phyloP scores from a whole-genome alignment of 441 rosid genomes.

The Pelargonium citronellum region DNA sequence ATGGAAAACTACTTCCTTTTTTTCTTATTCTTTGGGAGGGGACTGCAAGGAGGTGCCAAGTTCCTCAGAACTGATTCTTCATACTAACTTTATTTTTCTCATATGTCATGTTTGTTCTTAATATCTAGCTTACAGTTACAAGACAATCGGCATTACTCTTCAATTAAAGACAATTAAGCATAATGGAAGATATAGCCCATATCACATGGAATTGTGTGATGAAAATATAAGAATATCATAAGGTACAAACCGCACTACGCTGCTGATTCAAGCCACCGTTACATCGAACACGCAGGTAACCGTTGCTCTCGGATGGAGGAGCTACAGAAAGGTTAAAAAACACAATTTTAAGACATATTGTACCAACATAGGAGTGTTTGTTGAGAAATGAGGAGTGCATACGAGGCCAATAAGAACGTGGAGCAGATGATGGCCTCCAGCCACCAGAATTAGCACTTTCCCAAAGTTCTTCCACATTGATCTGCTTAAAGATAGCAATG shows the following conservation, averaged over 20 bases:
- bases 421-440: slow-evolving; percentile 97
- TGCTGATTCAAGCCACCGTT: slow-evolving; percentile 98
- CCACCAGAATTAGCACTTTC: slow-evolving; percentile 73
- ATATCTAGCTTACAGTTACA: neutral
- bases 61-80: neutral
- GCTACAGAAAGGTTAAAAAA: slow-evolving; percentile 43
- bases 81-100: neutral
- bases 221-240: neutral
- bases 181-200: neutral
- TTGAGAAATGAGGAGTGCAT: slow-evolving; percentile 22
- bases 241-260: slow-evolving; percentile 77
- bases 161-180: neutral
- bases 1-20: neutral
- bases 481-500: slow-evolving; percentile 36
- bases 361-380: slow-evolving; percentile 14
- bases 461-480: slow-evolving; percentile 79
- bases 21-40: neutral
- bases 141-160: neutral
- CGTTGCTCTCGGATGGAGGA: slow-evolving; percentile 71
- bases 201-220: slow-evolving; percentile 10
- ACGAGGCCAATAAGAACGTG: slow-evolving; percentile 89
- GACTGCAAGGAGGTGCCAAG: neutral
- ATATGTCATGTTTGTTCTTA: neutral
- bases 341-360: slow-evolving; percentile 12
- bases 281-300: slow-evolving; percentile 93